A percentile compares a stretch with the other conserved stretches of the same genome.
Evolutionary conservation across 78 protist genomes (phyloP).

Genomic region (Neovahlkampfia damariscottae): DNA sequence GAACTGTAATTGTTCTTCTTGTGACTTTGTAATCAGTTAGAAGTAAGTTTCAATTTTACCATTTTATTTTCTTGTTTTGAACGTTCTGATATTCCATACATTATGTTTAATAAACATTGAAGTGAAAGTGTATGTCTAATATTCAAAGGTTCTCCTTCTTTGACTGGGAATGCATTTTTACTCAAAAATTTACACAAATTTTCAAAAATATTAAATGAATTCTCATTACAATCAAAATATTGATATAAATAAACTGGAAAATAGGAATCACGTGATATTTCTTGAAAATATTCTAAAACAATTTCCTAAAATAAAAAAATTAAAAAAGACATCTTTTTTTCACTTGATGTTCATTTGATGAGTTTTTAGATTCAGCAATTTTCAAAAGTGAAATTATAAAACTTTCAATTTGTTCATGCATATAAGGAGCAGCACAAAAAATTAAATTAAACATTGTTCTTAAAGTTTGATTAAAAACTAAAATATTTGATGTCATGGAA

Average conservation of each 20-base stretch:
- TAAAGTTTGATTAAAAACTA: background rate
- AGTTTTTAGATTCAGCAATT: background rate
- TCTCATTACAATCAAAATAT: conserved; percentile 61
- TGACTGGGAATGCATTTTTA: conserved; percentile 50
- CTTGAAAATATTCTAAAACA: conserved; percentile 53
- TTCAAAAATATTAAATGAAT: conserved; percentile 54
- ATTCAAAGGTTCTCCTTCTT: background rate
- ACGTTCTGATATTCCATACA: background rate
- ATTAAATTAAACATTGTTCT: background rate
- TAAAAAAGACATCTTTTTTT: too few species aligned
- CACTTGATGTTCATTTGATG: conserved; percentile 27
- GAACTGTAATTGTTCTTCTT: too few species aligned
- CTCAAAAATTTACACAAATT: conserved; percentile 37
- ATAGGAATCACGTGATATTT: conserved; percentile 38
- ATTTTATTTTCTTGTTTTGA: background rate
- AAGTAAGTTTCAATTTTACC: too few species aligned
- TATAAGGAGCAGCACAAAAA: background rate
- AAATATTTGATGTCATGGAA: background rate
- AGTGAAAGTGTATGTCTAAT: background rate
- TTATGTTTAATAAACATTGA: background rate
- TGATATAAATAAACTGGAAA: conserved; percentile 39
- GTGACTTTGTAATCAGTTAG: too few species aligned
- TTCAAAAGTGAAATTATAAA: background rate
- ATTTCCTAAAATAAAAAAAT: too few species aligned
- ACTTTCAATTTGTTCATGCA: background rate